Evolutionary conservation across 2,329 filamentous ascomycete species (phyloP).

Genomic region (Periconia digitata): DNA sequence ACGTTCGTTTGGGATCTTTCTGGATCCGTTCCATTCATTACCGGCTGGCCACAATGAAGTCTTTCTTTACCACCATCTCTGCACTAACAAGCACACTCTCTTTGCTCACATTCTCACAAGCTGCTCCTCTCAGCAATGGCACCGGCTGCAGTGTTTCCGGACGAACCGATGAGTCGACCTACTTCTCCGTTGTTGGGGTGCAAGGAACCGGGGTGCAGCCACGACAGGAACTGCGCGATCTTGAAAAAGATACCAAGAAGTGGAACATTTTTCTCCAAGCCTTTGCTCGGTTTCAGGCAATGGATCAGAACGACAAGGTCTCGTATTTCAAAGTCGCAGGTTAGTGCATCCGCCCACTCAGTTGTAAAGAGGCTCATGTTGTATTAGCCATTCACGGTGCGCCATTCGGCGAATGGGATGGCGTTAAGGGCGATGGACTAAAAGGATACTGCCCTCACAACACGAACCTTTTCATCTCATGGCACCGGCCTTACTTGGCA

Average conservation of each 20-base stretch:
- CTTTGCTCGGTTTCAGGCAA: conserved; percentile 32
- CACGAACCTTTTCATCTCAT: conserved; percentile 33
- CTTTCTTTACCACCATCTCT: conserved; percentile 23
- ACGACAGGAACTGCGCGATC: conserved; percentile 30
- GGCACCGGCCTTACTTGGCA: conserved; percentile 38
- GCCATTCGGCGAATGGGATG: conserved; percentile 32
- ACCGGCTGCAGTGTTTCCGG: conserved; percentile 20
- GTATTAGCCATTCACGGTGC: conserved; percentile 35
- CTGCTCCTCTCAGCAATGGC: conserved; percentile 19
- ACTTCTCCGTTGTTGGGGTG: conserved; percentile 36
- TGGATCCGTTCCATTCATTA: conserved; percentile 28
- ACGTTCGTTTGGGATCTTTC: conserved; percentile 25
- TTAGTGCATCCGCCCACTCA: conserved; percentile 7
- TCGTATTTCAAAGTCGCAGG: conserved; percentile 37
- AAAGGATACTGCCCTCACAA: conserved; percentile 35
- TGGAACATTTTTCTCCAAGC: conserved; percentile 38
- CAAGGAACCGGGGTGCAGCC: conserved; percentile 32
- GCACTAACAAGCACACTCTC: conserved; percentile 19
- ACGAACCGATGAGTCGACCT: conserved; percentile 23
- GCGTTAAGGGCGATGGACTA: conserved; percentile 22
- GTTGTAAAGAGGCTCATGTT: neutral
- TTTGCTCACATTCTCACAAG: conserved; percentile 16
- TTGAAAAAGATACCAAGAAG: conserved; percentile 30
- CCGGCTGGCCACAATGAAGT: conserved; percentile 32
- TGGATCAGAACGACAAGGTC: conserved; percentile 32